A percentile compares a stretch with the other conserved stretches of the same genome.
Conservation (phyloP, 2,329 filamentous ascomycete species). For the Aspergillus glaucus region DNA sequence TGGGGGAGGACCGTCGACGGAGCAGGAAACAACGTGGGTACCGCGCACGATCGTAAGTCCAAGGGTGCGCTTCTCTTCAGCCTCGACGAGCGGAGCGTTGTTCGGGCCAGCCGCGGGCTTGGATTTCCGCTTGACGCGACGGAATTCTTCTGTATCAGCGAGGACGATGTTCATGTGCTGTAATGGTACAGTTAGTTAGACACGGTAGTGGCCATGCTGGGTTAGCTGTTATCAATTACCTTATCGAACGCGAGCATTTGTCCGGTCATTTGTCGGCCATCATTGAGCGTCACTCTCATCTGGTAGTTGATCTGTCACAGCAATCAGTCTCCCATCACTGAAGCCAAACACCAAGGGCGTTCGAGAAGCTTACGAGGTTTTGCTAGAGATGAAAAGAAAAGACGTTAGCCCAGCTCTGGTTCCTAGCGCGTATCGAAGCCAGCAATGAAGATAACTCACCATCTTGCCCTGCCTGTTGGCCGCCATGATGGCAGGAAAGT, state of each 20-base stretch:
- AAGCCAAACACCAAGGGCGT: too few relatives aligned
- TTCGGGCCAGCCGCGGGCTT: conserved; percentile 58
- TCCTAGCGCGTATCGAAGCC: conserved; percentile 5
- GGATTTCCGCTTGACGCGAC: conserved; percentile 78
- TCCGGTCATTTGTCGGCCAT: conserved; percentile 92
- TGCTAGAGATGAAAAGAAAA: conserved; percentile 40
- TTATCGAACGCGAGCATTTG: conserved; percentile 99
- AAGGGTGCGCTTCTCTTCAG: conserved; percentile 95
- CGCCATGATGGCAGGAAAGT: conserved; percentile 45
- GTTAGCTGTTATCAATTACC: conserved; percentile 43
- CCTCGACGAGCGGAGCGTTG: conserved; percentile 65
- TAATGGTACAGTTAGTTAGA: conserved; percentile 3
- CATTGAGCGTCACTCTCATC: conserved; percentile 93
- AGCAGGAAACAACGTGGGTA: conserved; percentile 88
- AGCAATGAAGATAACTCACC: conserved; percentile 57
- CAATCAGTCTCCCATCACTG: conserved; percentile 40
- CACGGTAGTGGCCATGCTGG: not conserved
- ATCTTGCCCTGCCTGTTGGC: conserved; percentile 97
- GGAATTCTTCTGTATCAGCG: conserved; percentile 96
- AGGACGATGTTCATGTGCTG: conserved; percentile 99
- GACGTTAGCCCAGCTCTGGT: conserved; percentile 46
- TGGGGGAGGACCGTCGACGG: conserved; percentile 90
- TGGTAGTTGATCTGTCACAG: conserved; percentile 85
- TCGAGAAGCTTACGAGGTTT: conserved; percentile 52
- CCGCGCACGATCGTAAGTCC: conserved; percentile 92